Evolutionary conservation across 768 basidiomycete genomes (phyloP), one percentile per base, ranked within the genome.

Genomic region (Cytidiella melzeri): DNA sequence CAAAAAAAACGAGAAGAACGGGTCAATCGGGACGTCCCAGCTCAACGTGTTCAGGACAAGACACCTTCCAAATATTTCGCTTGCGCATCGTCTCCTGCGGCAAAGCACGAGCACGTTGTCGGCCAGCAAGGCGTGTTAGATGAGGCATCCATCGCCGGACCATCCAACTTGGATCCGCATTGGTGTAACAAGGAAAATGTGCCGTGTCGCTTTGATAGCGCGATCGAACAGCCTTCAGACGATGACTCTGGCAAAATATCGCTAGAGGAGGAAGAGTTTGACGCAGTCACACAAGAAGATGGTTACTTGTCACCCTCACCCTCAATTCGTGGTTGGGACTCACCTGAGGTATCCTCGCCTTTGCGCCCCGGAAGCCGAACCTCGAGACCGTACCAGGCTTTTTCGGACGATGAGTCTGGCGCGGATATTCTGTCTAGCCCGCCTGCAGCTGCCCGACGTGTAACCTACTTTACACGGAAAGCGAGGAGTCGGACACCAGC

Each of bases 231-330:
- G 59, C 13, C 50, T 63, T 13, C 54, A 25, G 56, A 63, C 45
- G 68, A 64, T 51, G 68, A 67, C 28, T 67, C 67, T 37, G 57
- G 57, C 19, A 67, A 70, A 45, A 63, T 68, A 49, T 72, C 73
- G 49, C 65, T 69, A 34, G 66, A 71, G 25, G 63, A 72, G 21
- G 58, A 52, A 41, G 56, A 61, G 27, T 7, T 7, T 34, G 72
- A 78, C 45, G 59, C 56, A 9, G 79, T 87, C 13, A 71, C 73
- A 59, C 88, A 88, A 66, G 89, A 91, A 61, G 87, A 87, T 52
- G 88, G 89, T 13, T 92, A 91, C 64, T 72, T 86, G 46, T 88
- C 88, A n/a, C 87, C 87, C 13, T 67, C 77, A 7, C 67, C 76
- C 41, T 79, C 79, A 20, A 69, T 73, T 55, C 58, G 62, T 53